Evolutionary conservation across 1,284 basidiomycete genomes (phyloP), one percentile per base, ranked within the genome.

Genomic region (Porogramme epimiltina): DNA sequence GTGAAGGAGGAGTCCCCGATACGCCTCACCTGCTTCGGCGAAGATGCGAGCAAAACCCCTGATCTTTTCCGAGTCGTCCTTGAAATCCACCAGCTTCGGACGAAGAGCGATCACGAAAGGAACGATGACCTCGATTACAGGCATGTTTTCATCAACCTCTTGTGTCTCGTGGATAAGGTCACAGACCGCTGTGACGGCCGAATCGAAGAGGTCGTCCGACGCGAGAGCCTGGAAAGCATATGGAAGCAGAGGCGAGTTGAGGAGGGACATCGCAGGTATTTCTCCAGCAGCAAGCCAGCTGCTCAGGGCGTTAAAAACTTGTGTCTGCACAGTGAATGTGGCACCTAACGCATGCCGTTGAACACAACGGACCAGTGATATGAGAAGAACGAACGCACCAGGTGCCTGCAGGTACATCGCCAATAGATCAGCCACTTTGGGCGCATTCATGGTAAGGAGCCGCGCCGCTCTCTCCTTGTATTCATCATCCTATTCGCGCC

Each of bases 141-240:
- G 73, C 84, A 95, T 91, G 67, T 95, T 96, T 44, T 99, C 96
- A 57, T 97, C 88, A 23, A 98, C 81, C 71, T 99, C 97, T 71
- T 98, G 96, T 0, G 97, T 99, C 70, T 99, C 97, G 70, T 98
- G 95, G 54, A 99, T 95, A 59, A 98, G 74, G 66, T 98, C 95
- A 71, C 93, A 96, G 48, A 98, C 79, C 39, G 93, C 87, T 60
- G 98, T 92, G 37, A 96, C 93, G 0, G 94, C 95, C 2, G 88
- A 72, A 65, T 99, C 97, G 66, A 99, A 99, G 10, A 99, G 80
- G 42, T 85, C 80, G 25, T 97, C 92, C 2, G 89, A 89, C 10
- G 79, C 79, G 19, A 99, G 79, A 3, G 95, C 91, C 54, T 91
- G 85, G 66, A 98, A 97, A 15, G 89, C 81, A 63, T 86, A 88